These are phyloP conservation scores for Periconia macrospinosa DNA, from an alignment of 2,329 filamentous ascomycete species.

Conservation along the genomic window DNA sequence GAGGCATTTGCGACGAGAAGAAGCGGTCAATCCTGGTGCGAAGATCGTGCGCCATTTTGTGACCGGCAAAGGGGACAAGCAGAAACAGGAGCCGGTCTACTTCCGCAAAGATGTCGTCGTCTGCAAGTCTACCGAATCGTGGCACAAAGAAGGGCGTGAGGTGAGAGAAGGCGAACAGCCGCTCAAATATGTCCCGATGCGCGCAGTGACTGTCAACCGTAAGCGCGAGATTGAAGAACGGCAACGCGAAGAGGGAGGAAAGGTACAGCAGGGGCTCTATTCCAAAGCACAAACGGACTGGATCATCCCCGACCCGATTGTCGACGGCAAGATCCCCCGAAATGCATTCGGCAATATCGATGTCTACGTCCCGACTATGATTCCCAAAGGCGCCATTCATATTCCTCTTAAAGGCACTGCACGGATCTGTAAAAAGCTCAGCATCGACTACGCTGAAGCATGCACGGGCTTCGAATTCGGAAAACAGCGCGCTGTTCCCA, in stretches of 20 bases:
- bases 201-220: slow-evolving; percentile 84
- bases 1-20: slow-evolving; percentile 86
- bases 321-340: slow-evolving; percentile 84
- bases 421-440: slow-evolving; percentile 79
- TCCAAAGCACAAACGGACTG: slow-evolving; percentile 85
- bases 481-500: slow-evolving; percentile 87
- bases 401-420: slow-evolving; percentile 76
- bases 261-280: slow-evolving; percentile 84
- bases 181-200: slow-evolving; percentile 84
- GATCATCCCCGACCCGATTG: slow-evolving; percentile 88
- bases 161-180: slow-evolving; percentile 71
- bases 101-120: slow-evolving; percentile 75
- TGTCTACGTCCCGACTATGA: slow-evolving; percentile 91
- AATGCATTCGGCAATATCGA: slow-evolving; percentile 97
- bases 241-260: slow-evolving; percentile 75
- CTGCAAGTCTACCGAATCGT: slow-evolving; percentile 91
- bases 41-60: slow-evolving; percentile 74
- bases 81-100: slow-evolving; percentile 79
- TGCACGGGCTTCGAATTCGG: slow-evolving; percentile 97
- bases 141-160: slow-evolving; percentile 93
- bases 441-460: slow-evolving; percentile 89
- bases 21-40: slow-evolving; percentile 74
- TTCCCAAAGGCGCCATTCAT: slow-evolving; percentile 81
- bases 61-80: slow-evolving; percentile 71
- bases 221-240: slow-evolving; percentile 88